Base-by-base conservation (phyloP, 805 yeast species). In the Schizosaccharomyces japonicus region DNA sequence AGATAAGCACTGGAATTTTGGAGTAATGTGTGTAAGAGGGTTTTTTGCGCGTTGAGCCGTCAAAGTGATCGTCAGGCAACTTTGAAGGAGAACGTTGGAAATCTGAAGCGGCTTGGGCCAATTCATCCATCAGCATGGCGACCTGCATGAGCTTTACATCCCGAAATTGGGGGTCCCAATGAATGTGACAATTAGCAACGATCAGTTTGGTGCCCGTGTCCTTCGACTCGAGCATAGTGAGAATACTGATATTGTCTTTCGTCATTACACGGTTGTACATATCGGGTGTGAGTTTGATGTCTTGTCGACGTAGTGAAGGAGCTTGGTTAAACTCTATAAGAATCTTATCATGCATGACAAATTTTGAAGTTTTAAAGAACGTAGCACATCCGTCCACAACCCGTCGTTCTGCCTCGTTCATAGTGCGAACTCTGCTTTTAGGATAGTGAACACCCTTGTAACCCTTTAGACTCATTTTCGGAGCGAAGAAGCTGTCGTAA, bases 331-430 rank as follows among this genome's bases (percentile, higher is more conserved):
- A 90, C 61, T 90, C 98, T 50, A 87, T 69, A 33, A 74, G 67
- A 51, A 75, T 78, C 57, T 78, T 76, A 54, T 75, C 85, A 36
- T 78, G 55, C 51, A 85, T 66, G 50, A 72, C 70, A 62, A 87
- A 83, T 58, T 78, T 76, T 45, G 68, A 63, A 30, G 72, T 66
- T 56, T 73, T 78, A 66, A 71, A 90, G 59, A 87, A 87, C 1
- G 85, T 76, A n/a, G 95, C 95, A 69, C 98, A 90, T 10, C 99
- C 99, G 61, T 90, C 99, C 44, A 90, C 98, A 57, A 80, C 80
- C 61, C 78, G 78, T 25, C 92, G 76, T 54, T 82, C 94, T 51
- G 76, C 78, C 47, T 66, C 69, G 19, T 52, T 49, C 51, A 69
- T 64, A 8, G 95, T 84, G 63, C 81, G 80, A 1, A 95, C 85